phyloP scores from a whole-genome alignment of 73 alveolate genomes.

The Blepharisma japonicum region DNA sequence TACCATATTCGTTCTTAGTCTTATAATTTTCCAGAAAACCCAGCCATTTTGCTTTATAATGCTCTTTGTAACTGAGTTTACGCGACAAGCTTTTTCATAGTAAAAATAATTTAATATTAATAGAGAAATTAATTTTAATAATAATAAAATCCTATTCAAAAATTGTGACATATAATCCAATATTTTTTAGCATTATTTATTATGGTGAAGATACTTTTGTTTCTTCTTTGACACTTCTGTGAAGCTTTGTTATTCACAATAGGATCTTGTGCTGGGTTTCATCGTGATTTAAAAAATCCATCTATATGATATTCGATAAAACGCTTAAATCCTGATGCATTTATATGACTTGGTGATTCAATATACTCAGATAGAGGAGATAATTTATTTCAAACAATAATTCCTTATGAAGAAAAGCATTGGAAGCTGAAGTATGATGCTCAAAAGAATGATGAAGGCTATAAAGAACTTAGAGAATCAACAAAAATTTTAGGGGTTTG shows the following conservation, averaged over 20 bases:
- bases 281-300: background rate
- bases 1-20: too few relatives aligned
- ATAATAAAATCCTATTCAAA: too few relatives aligned
- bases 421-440: conserved; percentile 33
- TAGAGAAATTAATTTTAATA: too few relatives aligned
- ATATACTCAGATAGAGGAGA: conserved; percentile 44
- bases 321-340: conserved; percentile 7
- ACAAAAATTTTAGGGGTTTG: conserved; percentile 21
- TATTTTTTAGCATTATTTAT: too few relatives aligned
- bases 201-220: too few relatives aligned
- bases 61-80: too few relatives aligned
- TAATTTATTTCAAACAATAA: conserved; percentile 23
- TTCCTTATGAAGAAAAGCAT: conserved; percentile 25
- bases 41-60: too few relatives aligned
- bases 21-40: too few relatives aligned
- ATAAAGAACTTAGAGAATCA: conserved; percentile 30
- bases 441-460: conserved; percentile 33
- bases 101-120: too few relatives aligned
- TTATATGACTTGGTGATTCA: conserved; percentile 51
- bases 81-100: too few relatives aligned
- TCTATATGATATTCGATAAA: background rate
- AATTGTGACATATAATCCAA: too few relatives aligned
- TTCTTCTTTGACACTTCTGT: too few relatives aligned
- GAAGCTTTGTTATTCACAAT: background rate
- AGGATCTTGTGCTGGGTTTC: conserved; percentile 28